Conservation (phyloP, 2,329 filamentous ascomycete species). For the Corynespora cassiicola region DNA sequence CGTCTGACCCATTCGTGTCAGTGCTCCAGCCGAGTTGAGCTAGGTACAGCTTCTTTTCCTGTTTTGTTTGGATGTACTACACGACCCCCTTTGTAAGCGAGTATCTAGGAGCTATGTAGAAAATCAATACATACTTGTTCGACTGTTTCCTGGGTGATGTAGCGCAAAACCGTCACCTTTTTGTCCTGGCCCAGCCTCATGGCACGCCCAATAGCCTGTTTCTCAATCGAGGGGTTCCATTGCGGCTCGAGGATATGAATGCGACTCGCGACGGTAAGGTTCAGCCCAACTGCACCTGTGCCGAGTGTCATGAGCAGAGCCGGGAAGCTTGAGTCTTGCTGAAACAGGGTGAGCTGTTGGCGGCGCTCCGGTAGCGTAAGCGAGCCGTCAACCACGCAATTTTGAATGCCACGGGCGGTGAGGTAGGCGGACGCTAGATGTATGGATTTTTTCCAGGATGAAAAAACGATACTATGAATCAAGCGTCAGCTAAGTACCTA, state of each 20-base stretch:
- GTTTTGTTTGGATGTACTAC: constrained; percentile 7
- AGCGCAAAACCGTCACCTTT: constrained; percentile 26
- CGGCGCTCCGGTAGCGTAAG: constrained; percentile 8
- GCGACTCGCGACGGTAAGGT: constrained; percentile 16
- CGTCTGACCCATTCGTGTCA: neutral
- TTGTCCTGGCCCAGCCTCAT: constrained; percentile 28
- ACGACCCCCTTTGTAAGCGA: too few species aligned
- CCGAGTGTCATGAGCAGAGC: constrained; percentile 19
- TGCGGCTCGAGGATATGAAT: constrained; percentile 35
- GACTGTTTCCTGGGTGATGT: constrained; percentile 27
- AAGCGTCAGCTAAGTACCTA: neutral
- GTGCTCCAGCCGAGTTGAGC: constrained; percentile 5
- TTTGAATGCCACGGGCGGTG: neutral
- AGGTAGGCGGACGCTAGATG: constrained; percentile 4
- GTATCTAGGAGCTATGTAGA: too few species aligned
- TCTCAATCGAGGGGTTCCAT: constrained; percentile 37
- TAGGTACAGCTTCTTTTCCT: constrained; percentile 8
- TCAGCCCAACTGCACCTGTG: constrained; percentile 14
- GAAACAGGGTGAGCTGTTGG: constrained; percentile 3
- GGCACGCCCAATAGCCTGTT: constrained; percentile 30
- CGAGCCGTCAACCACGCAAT: constrained; percentile 11
- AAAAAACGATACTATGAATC: constrained; percentile 7
- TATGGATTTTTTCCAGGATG: constrained; percentile 10
- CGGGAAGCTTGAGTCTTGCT: constrained; percentile 15
- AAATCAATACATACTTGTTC: too few species aligned